Base-by-base conservation (phyloP, 2,329 filamentous ascomycete species). In the Teratosphaeria zuluensis region DNA sequence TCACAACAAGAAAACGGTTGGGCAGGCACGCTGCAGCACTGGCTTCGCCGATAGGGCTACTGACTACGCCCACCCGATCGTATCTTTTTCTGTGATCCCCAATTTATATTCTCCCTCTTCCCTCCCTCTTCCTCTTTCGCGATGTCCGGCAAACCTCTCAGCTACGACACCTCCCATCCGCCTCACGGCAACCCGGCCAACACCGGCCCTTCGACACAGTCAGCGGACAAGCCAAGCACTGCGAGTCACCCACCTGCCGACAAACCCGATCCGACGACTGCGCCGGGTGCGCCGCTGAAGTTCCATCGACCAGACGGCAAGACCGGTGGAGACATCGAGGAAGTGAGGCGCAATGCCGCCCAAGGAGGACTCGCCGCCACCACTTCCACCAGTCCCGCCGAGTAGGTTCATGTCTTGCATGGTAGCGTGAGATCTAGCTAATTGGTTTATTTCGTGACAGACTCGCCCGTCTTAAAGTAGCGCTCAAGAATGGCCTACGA, bases 401-500 rank as follows among this genome's bases (percentile, higher is more conserved):
- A 67, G 67, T 63, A 68, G 64, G 56, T 52, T 54, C 16, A n/a
- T 55, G 5, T 3, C 12, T 16, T 42, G 19, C 5, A 19, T 14
- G 1, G 7, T 28, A 42, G 52, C 21, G 32, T 5, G 51, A 21
- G 51, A 31, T 33, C 74, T 76, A 61, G 74, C 75, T 79, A 84
- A 83, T 79, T 82, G 42, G 21, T n/a, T 77, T 1, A n/a, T 33
- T n/a, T 77, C 5, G 16, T 33, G 32, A 54, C 48, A 57, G 51
- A 48, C 51, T 56, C 42, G 68, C 79, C 77, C 73, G 75, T 82
- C 83, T 86, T 81, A 82, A 83, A 75, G 77, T 82, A 78, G 87
- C 74, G 76, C 81, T 92, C 80, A 81, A 85, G 72, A 76, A 78
- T 66, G 84, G 87, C 61, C 84, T 97, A 67, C 89, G 89, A 75